Base-by-base conservation (phyloP, 2,329 filamentous ascomycete species). In the Berkeleyomyces rouxiae region DNA sequence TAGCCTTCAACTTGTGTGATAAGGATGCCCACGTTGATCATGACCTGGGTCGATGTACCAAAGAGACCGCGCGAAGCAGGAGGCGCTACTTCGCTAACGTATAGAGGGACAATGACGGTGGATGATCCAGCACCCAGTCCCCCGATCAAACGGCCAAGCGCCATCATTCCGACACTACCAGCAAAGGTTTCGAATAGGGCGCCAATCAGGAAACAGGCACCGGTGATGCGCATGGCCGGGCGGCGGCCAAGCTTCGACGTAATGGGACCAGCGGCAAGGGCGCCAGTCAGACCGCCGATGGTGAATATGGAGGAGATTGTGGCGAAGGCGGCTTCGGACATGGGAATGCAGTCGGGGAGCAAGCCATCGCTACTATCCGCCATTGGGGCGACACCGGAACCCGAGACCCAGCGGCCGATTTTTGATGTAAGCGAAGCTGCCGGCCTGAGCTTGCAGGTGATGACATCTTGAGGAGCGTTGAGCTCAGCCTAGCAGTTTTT, bases 51-150 rank as follows among this genome's bases (percentile, higher is more conserved):
- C 73, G 95, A 86, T 62, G 82, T 79, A 10, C 83, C 83, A 70
- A 96, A 97, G 66, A 95, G 83, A 4, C 90, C 91, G 62, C 85
- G 82, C 67, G 86, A 81, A 13, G 78, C 75, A 0, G 83, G 83
- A 3, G 92, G 93, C 0, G 91, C 86, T 36, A 96, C 82, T 73
- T 99, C 93, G 55, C 90, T 91, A 68, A 99, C 90, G 76, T 95
- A 99, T 23, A 99, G 82, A 0, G 93, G 93, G 2, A 95, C 90
- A 43, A 96, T 88, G 23, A 99, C 93, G 2, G 93, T 92, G 1
- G 90, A 83, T 2, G 90, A 89, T 31, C 93, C 93, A 4, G 90
- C 90, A 5, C 88, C 91, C 1, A 95, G 71, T 9, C 93, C 93
- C 7, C 88, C 86, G 11, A 97, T 71, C 31, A 96, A 76, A 31